A percentile compares a stretch with the other conserved stretches of the same genome.
Evolutionary conservation across 2,329 filamentous ascomycete species (phyloP).

Genomic region (Neonectria coccinea): DNA sequence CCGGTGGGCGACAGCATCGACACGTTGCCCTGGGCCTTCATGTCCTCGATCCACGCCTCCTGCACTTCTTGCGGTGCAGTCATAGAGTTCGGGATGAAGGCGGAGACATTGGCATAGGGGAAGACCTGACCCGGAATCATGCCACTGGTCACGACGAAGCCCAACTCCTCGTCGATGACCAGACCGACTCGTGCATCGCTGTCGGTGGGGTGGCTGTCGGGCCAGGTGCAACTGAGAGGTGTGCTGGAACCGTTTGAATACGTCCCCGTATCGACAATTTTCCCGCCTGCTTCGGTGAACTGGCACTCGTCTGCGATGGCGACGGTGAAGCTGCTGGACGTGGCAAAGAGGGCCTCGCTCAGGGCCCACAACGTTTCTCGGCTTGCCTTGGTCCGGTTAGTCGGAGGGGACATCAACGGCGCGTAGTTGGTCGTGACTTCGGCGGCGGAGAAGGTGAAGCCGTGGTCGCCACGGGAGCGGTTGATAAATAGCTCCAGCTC

Average conservation of each 20-base stretch:
- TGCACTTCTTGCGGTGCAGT: conserved; percentile 18
- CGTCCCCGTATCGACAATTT: conserved; percentile 17
- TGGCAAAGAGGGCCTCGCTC: conserved; percentile 21
- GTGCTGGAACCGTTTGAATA: conserved; percentile 18
- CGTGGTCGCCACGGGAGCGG: conserved; percentile 24
- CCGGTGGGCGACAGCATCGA: conserved; percentile 17
- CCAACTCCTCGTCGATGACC: conserved; percentile 26
- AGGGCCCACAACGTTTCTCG: conserved; percentile 12
- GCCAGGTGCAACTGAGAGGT: conserved; percentile 21
- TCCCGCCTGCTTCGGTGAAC: conserved; percentile 24
- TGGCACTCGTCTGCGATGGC: conserved; percentile 16
- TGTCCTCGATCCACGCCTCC: conserved; percentile 17
- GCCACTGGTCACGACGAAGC: conserved; percentile 25
- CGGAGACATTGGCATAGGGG: conserved; percentile 22
- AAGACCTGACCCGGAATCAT: conserved; percentile 20
- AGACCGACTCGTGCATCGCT: conserved; percentile 12
- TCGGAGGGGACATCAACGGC: conserved; percentile 15
- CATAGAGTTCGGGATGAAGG: conserved; percentile 25
- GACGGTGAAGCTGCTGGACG: conserved; percentile 18
- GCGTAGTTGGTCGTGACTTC: conserved; percentile 15
- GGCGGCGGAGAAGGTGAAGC: conserved; percentile 24
- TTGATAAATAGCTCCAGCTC: conserved; percentile 27
- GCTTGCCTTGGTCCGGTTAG: conserved; percentile 21
- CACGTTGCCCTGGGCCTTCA: conserved; percentile 1
- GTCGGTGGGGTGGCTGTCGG: conserved; percentile 18